Base-by-base conservation (phyloP, 1,284 basidiomycete genomes). In the Phellopilus nigrolimitatus region DNA sequence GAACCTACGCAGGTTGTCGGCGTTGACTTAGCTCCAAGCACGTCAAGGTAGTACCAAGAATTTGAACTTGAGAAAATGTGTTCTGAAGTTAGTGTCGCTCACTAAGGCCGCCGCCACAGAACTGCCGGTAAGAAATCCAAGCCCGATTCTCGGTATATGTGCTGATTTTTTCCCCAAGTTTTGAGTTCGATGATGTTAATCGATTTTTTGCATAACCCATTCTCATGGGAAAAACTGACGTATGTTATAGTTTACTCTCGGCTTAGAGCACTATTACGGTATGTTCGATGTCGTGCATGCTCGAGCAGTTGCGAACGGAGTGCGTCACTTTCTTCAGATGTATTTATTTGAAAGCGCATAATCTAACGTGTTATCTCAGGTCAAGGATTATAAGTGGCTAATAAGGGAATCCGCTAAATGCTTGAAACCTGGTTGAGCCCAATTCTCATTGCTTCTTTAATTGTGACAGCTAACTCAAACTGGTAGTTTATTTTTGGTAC, bases 211-310 rank as follows among this genome's bases (percentile, higher is more conserved):
- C 10, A 38, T 50, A n/a, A 44, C 15, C 13, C 38, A 22, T 17
- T 22, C 12, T 12, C 13, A 25, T 25, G 19, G n/a, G 19, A 25
- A 28, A 41, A 41, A 34, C 21, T 24, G 42, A 17, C 27, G n/a
- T 9, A 7, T 40, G 17, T 3, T n/a, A 9, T 34, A 57, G 56
- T 54, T 55, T 34, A 57, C 52, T 27, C 46, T 55, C n/a, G 56
- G 56, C 1, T 47, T 57, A 8, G 49, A 53, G 24, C 56, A 57
- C 40, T 57, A 55, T 25, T 54, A 55, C 34, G 44, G 49, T 13
- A 39, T 49, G 17, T 57, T 57, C 46, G 56, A 57, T 49, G 50
- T 57, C 6, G 53, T 57, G 27, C 53, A 57, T 30, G 36, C 53
- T 28, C 56, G 56, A 10, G 55, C 53, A 12, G 49, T 48, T 13